phyloP scores from a whole-genome alignment of 306 rosid genomes.

The Vachellia collinsii region DNA sequence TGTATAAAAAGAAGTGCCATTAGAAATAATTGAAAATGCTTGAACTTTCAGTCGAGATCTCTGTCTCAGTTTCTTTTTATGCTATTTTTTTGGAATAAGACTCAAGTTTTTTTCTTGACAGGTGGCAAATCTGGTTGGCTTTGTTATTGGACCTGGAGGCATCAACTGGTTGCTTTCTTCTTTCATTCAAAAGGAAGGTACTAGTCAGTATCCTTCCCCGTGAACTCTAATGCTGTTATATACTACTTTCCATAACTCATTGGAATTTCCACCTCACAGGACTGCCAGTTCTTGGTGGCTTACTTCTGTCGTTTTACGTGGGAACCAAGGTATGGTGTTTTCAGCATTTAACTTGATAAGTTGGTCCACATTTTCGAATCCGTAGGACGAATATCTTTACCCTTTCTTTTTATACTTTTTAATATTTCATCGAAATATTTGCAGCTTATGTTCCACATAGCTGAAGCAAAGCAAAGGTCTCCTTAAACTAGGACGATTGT shows the following conservation, averaged over 20 bases:
- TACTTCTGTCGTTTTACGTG: constrained; percentile 80
- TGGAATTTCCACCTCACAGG: constrained; percentile 54
- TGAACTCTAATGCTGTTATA: constrained; percentile 5
- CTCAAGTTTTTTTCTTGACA: constrained; percentile 37
- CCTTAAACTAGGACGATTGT: constrained; percentile 30
- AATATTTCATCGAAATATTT: constrained; percentile 21
- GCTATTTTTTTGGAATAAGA: background rate
- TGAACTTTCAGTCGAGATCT: background rate
- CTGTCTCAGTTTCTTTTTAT: background rate
- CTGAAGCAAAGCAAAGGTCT: constrained; percentile 57
- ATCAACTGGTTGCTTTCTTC: constrained; percentile 74
- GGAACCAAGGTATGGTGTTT: constrained; percentile 76
- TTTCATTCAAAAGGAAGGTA: constrained; percentile 78
- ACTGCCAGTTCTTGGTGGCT: constrained; percentile 72
- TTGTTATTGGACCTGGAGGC: constrained; percentile 84
- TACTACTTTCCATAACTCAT: constrained; percentile 10
- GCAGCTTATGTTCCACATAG: constrained; percentile 90
- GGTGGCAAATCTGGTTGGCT: constrained; percentile 95
- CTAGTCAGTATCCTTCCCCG: constrained; percentile 33
- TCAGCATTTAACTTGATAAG: background rate
- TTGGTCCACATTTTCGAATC: background rate
- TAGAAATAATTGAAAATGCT: background rate
- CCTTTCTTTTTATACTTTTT: constrained; percentile 23
- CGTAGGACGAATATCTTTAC: background rate
- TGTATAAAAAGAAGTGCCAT: constrained; percentile 11